Evolutionary conservation across 306 rosid genomes (phyloP), one percentile per base, ranked within the genome.

Genomic region (Inga leiocalycina): DNA sequence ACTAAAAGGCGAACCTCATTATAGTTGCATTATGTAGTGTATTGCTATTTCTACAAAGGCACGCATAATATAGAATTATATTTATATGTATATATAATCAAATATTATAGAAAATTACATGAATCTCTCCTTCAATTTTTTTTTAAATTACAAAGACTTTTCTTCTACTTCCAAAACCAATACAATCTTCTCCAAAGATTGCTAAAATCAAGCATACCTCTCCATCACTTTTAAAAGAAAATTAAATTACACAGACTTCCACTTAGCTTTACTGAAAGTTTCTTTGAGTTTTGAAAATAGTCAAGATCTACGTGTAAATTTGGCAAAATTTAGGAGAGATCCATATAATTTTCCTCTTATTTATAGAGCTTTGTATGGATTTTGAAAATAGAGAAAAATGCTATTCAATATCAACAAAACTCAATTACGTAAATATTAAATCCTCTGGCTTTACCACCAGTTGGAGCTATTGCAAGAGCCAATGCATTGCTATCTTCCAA

Each of bases 381-480:
- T 56, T 56, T 56, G 62, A 56, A 54, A 56, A 56, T 56, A 56
- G 27, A 19, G 27, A 2, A 56, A 54, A 19, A 20, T 2, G 11
- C 20, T 8, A 8, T 56, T 27, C 11, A 56, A 20, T 56, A 19
- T 56, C 2, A 20, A 6, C 27, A 56, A 51, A 16, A 56, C 27
- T 20, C 27, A 20, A 3, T 52, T 52, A 52, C 9, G 17, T 17
- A 81, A 82, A 82, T 59, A 80, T 61, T 11, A 69, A 68, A 56
- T 65, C 69, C 71, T 77, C 24, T 51, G 56, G 62, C 81, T 93
- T 24, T 86, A 94, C 99, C 99, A 73, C 88, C 95, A 34, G 87
- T 71, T 87, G 91, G 89, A 86, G 88, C 62, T 74, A 96, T 94
- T 27, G 99, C 99, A 41, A 96, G 95, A 19, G 99, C 99, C 83